Evolutionary conservation across 2,329 filamentous ascomycete genomes (phyloP).

Genomic region (Colletotrichum sp.): DNA sequence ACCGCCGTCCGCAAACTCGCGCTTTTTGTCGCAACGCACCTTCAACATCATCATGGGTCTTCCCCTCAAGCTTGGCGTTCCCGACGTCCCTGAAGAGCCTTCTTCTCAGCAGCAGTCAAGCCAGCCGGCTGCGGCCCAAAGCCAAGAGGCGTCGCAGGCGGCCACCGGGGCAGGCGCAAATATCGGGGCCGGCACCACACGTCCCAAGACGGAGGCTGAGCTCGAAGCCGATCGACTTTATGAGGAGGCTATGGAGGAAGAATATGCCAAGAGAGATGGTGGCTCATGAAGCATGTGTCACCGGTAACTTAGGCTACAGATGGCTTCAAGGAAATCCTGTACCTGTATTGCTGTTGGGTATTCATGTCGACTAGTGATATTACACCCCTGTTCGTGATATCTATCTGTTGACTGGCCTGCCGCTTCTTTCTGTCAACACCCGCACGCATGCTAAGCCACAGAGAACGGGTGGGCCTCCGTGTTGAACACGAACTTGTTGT

Average conservation of each 20-base stretch:
- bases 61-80: slow-evolving; percentile 22
- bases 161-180: slow-evolving; percentile 51
- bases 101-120: not conserved
- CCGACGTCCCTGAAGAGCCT: not conserved
- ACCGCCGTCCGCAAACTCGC: not conserved
- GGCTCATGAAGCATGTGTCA: slow-evolving; percentile 39
- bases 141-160: not conserved
- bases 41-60: slow-evolving; percentile 30
- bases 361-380: not conserved
- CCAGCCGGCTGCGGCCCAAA: not conserved
- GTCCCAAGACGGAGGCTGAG: slow-evolving; percentile 55
- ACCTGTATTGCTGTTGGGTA: not conserved
- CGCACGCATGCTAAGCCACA: not conserved
- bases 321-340: not conserved
- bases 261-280: slow-evolving; percentile 61
- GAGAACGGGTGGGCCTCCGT: slow-evolving; percentile 53
- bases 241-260: slow-evolving; percentile 59
- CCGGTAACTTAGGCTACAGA: not conserved
- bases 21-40: not conserved
- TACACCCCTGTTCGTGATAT: not conserved
- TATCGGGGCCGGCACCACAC: slow-evolving; percentile 51
- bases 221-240: slow-evolving; percentile 54
- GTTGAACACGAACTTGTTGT: slow-evolving; percentile 53
- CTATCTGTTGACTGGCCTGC: not conserved
- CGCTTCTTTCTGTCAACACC: not conserved